Conservation (phyloP, 306 rosid species). For the Begonia fuchsioides region DNA sequence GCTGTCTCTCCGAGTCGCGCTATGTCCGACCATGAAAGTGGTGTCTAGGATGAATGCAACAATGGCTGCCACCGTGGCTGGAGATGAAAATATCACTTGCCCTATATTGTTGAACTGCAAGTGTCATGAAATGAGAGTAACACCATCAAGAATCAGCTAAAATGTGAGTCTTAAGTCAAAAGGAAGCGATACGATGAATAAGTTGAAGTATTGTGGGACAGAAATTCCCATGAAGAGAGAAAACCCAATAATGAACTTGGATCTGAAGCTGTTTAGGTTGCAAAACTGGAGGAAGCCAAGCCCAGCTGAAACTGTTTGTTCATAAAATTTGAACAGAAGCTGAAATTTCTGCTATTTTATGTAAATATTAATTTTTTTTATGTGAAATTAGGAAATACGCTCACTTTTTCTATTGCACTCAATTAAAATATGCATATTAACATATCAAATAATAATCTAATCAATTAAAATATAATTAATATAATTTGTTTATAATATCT, state of each 20-base stretch:
- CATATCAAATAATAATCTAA: no score
- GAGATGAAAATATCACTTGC: constrained; percentile 66
- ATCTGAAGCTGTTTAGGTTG: constrained; percentile 67
- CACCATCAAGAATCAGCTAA: neutral
- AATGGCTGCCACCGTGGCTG: constrained; percentile 55
- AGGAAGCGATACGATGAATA: constrained; percentile 8
- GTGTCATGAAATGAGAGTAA: no score
- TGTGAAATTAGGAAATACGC: no score
- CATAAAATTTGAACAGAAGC: neutral
- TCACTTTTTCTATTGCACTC: no score
- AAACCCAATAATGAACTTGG: constrained; percentile 59
- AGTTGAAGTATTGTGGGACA: constrained; percentile 57
- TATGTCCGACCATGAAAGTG: constrained; percentile 27
- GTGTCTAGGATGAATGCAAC: constrained; percentile 49
- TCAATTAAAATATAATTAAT: no score
- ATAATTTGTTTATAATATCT: no score
- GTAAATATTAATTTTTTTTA: no score
- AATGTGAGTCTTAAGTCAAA: no score
- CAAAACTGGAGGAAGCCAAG: constrained; percentile 70
- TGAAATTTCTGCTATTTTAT: no score
- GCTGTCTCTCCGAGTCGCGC: constrained; percentile 47
- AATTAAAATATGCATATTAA: no score
- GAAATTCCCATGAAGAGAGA: constrained; percentile 80
- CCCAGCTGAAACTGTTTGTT: constrained; percentile 57
- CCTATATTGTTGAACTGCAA: constrained; percentile 58